Conservation (phyloP, 495 filamentous ascomycete species). For the Penicillium malachiteum region DNA sequence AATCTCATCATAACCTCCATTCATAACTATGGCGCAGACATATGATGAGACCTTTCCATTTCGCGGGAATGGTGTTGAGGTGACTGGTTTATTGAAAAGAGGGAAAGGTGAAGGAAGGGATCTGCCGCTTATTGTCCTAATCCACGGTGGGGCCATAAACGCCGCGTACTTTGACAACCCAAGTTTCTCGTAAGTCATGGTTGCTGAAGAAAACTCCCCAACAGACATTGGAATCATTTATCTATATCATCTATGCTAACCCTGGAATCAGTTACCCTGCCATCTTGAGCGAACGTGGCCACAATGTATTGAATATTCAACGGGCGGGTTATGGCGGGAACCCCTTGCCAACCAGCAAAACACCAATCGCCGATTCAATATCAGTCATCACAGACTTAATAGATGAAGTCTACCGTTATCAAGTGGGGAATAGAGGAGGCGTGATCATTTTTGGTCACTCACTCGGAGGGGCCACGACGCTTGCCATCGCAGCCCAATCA, state of each 20-base stretch:
- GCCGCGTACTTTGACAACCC: constrained; percentile 18
- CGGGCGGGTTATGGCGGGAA: constrained; percentile 13
- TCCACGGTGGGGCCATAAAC: constrained; percentile 13
- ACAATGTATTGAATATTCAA: constrained; percentile 16
- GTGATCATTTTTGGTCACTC: constrained; percentile 19
- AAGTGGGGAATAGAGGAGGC: constrained; percentile 7
- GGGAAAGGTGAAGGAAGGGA: background rate
- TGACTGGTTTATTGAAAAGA: background rate
- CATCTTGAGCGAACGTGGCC: constrained; percentile 9
- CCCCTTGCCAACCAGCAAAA: constrained; percentile 7
- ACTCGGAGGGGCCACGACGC: constrained; percentile 4
- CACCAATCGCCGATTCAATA: constrained; percentile 2
- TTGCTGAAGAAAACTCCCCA: background rate
- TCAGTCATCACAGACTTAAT: constrained; percentile 11
- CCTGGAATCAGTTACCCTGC: background rate
- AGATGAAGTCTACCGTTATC: constrained; percentile 2
- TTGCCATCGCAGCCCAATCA: constrained; percentile 24
- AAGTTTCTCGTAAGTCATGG: constrained; percentile 1
- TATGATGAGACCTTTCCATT: background rate
- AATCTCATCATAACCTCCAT: background rate
- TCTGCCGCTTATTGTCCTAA: constrained; percentile 10
- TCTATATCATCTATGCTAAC: too few relatives aligned
- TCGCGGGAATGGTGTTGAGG: background rate
- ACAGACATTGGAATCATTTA: background rate
- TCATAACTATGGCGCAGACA: background rate